These are phyloP conservation scores for Helminthosporium solani DNA, from an alignment of 2,329 filamentous ascomycete genomes.

Conservation along the genomic window DNA sequence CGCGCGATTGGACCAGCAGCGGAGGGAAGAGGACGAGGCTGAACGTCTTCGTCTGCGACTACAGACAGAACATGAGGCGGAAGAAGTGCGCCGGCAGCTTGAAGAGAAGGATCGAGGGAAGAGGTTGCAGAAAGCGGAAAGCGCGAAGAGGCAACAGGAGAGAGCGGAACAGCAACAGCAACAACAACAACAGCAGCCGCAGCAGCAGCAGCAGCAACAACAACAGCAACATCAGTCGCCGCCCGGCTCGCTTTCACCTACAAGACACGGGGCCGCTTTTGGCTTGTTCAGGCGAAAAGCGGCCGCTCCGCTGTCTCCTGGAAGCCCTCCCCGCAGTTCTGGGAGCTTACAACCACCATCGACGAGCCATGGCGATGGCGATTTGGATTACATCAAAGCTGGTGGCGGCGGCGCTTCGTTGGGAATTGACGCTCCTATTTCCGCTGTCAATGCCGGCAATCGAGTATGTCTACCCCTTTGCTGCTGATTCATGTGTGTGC, in stretches of 20 bases:
- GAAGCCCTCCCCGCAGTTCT: slow-evolving; percentile 16
- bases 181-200: slow-evolving; percentile 30
- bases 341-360: slow-evolving; percentile 19
- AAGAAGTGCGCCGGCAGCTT: slow-evolving; percentile 28
- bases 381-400: slow-evolving; percentile 42
- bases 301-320: slow-evolving; percentile 25
- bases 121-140: slow-evolving; percentile 34
- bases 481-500: background rate
- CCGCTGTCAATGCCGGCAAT: slow-evolving; percentile 77
- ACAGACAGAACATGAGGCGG: slow-evolving; percentile 30
- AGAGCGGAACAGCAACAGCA: slow-evolving; percentile 29
- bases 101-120: slow-evolving; percentile 37
- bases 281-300: slow-evolving; percentile 40
- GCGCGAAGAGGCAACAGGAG: slow-evolving; percentile 24
- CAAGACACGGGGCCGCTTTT: slow-evolving; percentile 31
- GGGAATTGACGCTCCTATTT: slow-evolving; percentile 72
- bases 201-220: slow-evolving; percentile 24
- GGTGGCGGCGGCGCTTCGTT: slow-evolving; percentile 52
- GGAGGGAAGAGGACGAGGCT: slow-evolving; percentile 32
- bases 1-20: slow-evolving; percentile 26
- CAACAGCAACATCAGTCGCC: slow-evolving; percentile 23
- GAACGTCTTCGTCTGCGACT: slow-evolving; percentile 27
- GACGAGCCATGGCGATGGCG: slow-evolving; percentile 23
- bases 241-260: slow-evolving; percentile 34
- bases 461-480: slow-evolving; percentile 55